These are phyloP conservation scores for Yamadazyma epiphylla DNA, from an alignment of 1,139 yeast genomes.

Conservation along the genomic window DNA sequence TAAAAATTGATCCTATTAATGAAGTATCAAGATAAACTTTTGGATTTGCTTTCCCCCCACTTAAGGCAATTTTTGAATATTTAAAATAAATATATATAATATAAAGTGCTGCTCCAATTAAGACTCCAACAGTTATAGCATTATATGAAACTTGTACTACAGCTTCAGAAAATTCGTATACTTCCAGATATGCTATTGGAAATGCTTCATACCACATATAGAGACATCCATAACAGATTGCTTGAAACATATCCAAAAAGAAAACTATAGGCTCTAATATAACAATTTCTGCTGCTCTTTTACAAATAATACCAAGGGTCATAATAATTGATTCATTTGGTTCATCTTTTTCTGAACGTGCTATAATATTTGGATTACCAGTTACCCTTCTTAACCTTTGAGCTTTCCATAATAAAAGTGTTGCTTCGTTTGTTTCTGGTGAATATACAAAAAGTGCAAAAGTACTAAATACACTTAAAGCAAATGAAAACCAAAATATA, in stretches of 20 bases:
- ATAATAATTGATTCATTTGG: not conserved
- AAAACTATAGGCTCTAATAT: slow-evolving; percentile 44
- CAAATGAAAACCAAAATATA: slow-evolving; percentile 36
- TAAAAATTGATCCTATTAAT: slow-evolving; percentile 21
- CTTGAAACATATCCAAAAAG: slow-evolving; percentile 45
- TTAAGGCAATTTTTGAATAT: slow-evolving; percentile 23
- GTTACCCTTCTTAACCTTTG: slow-evolving; percentile 30
- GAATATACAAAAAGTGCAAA: slow-evolving; percentile 22
- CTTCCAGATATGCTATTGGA: slow-evolving; percentile 49
- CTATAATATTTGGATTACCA: slow-evolving; percentile 27
- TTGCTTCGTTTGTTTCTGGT: slow-evolving; percentile 33
- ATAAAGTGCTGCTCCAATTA: slow-evolving; percentile 20
- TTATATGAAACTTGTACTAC: slow-evolving; percentile 46
- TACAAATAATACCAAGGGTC: slow-evolving; percentile 9
- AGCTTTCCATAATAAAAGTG: slow-evolving; percentile 33
- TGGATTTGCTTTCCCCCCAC: slow-evolving; percentile 44
- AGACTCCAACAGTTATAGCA: slow-evolving; percentile 24
- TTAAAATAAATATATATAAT: slow-evolving; percentile 14
- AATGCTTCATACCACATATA: slow-evolving; percentile 61
- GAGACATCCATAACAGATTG: slow-evolving; percentile 50
- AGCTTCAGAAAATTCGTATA: slow-evolving; percentile 43
- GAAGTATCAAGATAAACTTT: slow-evolving; percentile 58
- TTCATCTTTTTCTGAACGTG: slow-evolving; percentile 27
- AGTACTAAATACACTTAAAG: slow-evolving; percentile 25
- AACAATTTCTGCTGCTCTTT: slow-evolving; percentile 42